phyloP scores from a whole-genome alignment of 1,284 basidiomycete species.

The Ceratobasidium papillatum region DNA sequence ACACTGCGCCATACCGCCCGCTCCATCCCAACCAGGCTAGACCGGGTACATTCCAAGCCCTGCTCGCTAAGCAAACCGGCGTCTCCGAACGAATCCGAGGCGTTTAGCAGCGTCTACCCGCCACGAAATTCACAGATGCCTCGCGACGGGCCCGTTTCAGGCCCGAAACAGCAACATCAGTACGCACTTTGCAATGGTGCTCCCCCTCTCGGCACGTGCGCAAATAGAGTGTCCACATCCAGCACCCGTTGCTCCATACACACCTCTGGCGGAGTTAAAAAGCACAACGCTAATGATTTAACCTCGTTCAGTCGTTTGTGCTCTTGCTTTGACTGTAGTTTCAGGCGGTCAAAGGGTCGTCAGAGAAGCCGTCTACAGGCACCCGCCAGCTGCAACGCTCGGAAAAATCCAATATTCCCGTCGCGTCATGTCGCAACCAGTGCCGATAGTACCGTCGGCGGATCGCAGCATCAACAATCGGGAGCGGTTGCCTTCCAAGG shows the following conservation, averaged over 20 bases:
- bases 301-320: neutral
- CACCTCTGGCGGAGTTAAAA: neutral
- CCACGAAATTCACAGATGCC: neutral
- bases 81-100: neutral
- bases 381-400: neutral
- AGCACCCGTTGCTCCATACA: slow-evolving; percentile 15
- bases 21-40: neutral
- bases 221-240: neutral
- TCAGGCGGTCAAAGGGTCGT: slow-evolving; percentile 21
- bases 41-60: slow-evolving; percentile 2
- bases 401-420: neutral
- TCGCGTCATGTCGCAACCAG: neutral
- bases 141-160: slow-evolving; percentile 19
- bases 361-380: neutral
- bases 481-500: neutral
- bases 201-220: neutral
- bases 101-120: neutral
- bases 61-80: slow-evolving; percentile 8
- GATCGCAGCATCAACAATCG: slow-evolving; percentile 6
- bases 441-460: neutral
- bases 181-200: too few relatives aligned
- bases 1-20: neutral
- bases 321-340: neutral
- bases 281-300: neutral
- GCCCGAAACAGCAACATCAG: neutral